Evolutionary conservation across 1,284 basidiomycete genomes (phyloP), one percentile per base, ranked within the genome.

Genomic region (Pseudozyma thailandica): DNA sequence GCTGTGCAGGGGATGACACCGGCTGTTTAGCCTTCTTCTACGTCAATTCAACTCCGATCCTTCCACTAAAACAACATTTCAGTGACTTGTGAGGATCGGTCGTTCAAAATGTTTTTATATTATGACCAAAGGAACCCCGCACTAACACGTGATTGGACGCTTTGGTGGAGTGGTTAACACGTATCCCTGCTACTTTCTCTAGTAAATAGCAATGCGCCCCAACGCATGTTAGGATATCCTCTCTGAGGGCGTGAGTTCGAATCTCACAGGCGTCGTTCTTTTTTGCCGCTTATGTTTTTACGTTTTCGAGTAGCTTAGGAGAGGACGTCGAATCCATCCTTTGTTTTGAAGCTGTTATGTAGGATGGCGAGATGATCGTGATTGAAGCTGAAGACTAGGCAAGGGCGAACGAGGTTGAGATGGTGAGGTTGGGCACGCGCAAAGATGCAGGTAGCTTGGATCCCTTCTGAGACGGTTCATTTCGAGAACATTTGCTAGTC

Each of bases 191-290:
- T 70, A 69, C 25, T 53, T 35, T 35, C 1, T 23, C 20, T 2
- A 16, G 6, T 15, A 48, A 41, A 33, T 39, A 54, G 55, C 63
- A 66, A 6, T 43, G 35, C 28, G 56, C 16, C 6, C 2, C 6
- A 0, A 13, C 63, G 30, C 35, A 38, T 51, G 57, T 31, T 20
- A 71, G 68, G 68, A 64, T 64, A 72, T 72, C 69, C 69, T 72
- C 69, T 72, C 51, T 72, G 69, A 72, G 69, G 69, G 69, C 69
- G 54, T 50, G 69, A 72, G 69, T 72, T 72, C 69, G 69, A 72
- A 72, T 72, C 69, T 72, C 69, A 49, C 59, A 72, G 72, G 70
- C 60, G 68, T 72, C 68, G 58, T 23, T 48, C 53, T 57, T 49
- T 35, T 44, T 44, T 33, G 39, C 20, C 8, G 15, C n/a, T 42